Evolutionary conservation across 73 alveolate genomes (phyloP).

Genomic region (Paramecium sexaurelia): DNA sequence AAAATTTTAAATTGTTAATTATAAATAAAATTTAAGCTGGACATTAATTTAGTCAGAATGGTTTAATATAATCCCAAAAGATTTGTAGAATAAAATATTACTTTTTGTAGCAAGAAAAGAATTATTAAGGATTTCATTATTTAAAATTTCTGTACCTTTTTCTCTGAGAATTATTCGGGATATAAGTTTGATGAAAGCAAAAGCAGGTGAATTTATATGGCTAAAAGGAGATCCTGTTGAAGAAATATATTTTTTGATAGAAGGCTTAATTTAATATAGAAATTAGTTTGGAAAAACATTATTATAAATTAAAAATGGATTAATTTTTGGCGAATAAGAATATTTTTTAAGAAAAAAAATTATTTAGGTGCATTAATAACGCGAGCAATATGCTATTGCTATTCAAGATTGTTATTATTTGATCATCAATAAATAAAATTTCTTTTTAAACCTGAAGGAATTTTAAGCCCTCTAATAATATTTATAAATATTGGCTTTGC

Average conservation of each 20-base stretch:
- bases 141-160: background rate
- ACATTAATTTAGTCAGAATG: background rate
- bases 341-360: background rate
- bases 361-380: background rate
- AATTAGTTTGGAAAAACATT: background rate
- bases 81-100: background rate
- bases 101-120: background rate
- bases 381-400: background rate
- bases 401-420: background rate
- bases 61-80: background rate
- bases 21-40: background rate
- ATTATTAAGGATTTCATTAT: background rate
- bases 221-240: constrained; percentile 52
- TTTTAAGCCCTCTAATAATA: background rate
- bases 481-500: background rate
- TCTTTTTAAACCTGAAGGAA: background rate
- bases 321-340: background rate
- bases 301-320: background rate
- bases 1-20: background rate
- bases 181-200: constrained; percentile 15
- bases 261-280: constrained; percentile 8
- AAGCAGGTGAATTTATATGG: constrained; percentile 2
- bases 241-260: background rate
- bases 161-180: background rate
- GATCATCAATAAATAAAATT: background rate